Percentiles rank a stretch among this genome's conserved stretches.
phyloP scores from a whole-genome alignment of 345 rosid genomes.

The Gossypium bickii region DNA sequence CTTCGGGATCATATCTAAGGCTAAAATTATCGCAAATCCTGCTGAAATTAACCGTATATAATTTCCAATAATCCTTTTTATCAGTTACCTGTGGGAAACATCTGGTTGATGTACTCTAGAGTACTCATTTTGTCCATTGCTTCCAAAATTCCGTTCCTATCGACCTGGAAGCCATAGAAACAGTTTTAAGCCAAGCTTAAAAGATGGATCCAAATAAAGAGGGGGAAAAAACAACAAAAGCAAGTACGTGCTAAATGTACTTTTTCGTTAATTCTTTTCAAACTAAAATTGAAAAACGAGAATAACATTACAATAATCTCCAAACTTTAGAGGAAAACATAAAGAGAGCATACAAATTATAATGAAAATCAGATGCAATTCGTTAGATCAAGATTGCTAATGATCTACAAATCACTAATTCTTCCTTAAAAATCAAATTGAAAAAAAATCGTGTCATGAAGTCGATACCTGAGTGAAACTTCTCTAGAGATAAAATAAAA shows the following conservation, averaged over 20 bases:
- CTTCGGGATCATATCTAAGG: constrained; percentile 7
- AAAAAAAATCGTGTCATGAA: neutral
- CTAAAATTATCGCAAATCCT: neutral
- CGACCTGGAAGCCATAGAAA: constrained; percentile 5
- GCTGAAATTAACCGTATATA: neutral
- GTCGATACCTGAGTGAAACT: neutral
- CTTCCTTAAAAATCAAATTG: neutral
- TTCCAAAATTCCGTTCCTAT: constrained; percentile 5
- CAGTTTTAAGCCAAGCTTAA: neutral
- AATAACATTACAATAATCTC: neutral
- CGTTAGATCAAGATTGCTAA: neutral
- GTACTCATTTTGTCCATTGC: constrained; percentile 93
- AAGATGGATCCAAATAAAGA: neutral
- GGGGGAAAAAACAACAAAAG: neutral
- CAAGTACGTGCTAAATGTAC: neutral
- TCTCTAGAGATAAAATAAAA: neutral
- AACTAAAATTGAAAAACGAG: neutral
- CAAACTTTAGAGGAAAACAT: neutral
- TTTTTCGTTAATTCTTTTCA: neutral
- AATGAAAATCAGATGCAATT: constrained; percentile 3
- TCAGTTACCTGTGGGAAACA: constrained; percentile 87
- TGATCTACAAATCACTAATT: neutral
- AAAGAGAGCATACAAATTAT: neutral
- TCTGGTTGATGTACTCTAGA: constrained; percentile 94
- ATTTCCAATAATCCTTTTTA: neutral